Percentiles rank a stretch among this genome's conserved stretches.
These are phyloP conservation scores for Melanogaster broomeanus DNA, from an alignment of 768 basidiomycete genomes.

Conservation along the genomic window DNA sequence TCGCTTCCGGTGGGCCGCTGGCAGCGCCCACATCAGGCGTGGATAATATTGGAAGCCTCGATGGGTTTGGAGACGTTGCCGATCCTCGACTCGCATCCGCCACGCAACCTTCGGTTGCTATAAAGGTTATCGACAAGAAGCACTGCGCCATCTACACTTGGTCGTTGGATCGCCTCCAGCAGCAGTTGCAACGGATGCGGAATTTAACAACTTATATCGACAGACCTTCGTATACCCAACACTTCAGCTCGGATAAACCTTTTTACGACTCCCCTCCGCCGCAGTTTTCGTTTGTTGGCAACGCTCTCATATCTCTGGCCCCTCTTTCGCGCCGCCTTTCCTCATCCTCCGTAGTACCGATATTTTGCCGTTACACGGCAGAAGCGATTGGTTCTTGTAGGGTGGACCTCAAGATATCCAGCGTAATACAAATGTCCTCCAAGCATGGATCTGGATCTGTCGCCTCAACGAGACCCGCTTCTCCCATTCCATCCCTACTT, in stretches of 20 bases:
- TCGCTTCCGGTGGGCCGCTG: constrained; percentile 80
- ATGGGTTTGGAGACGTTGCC: constrained; percentile 92
- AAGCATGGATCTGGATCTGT: constrained; percentile 62
- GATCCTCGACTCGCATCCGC: constrained; percentile 74
- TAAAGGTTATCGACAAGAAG: constrained; percentile 90
- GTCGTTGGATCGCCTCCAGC: constrained; percentile 86
- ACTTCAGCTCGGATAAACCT: constrained; percentile 91
- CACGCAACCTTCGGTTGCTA: constrained; percentile 79
- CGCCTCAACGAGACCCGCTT: constrained; percentile 71
- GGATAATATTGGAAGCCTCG: constrained; percentile 83
- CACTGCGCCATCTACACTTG: constrained; percentile 89
- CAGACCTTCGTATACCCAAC: constrained; percentile 89
- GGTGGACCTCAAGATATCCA: constrained; percentile 79
- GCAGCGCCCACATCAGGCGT: constrained; percentile 80
- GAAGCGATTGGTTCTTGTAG: constrained; percentile 97
- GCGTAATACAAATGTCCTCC: constrained; percentile 56
- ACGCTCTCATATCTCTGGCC: constrained; percentile 78
- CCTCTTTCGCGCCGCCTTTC: constrained; percentile 78
- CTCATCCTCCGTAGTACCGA: constrained; percentile 75
- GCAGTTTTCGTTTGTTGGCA: constrained; percentile 91
- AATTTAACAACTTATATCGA: constrained; percentile 89
- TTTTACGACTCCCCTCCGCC: constrained; percentile 90
- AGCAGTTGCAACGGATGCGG: constrained; percentile 91
- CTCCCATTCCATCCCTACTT: constrained; percentile 69
- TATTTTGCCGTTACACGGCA: constrained; percentile 91